A percentile compares a stretch with the other conserved stretches of the same genome.
These are phyloP conservation scores for Floccularia luteovirens DNA, from an alignment of 768 basidiomycete species.

Conservation along the genomic window DNA sequence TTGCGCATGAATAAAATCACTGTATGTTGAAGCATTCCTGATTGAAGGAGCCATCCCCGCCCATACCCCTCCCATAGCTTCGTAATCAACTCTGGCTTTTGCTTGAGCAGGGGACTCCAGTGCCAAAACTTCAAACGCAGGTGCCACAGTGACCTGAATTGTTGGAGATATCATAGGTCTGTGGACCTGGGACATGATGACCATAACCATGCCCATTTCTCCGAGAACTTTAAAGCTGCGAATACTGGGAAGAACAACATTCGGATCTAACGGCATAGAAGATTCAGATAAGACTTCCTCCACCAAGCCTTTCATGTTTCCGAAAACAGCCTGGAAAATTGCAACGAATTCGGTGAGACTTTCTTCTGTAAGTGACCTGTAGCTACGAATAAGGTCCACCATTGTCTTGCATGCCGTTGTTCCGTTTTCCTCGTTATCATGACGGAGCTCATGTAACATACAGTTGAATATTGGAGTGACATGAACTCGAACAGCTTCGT, in stretches of 20 bases:
- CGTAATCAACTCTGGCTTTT: constrained; percentile 66
- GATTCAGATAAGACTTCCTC: constrained; percentile 67
- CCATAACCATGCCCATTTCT: constrained; percentile 90
- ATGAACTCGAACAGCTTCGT: constrained; percentile 70
- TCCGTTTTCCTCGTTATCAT: constrained; percentile 96
- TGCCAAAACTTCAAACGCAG: constrained; percentile 74
- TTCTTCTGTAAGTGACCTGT: constrained; percentile 65
- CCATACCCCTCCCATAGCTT: constrained; percentile 79
- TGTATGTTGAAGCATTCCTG: constrained; percentile 64
- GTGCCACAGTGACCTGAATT: constrained; percentile 61
- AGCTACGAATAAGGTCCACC: constrained; percentile 80
- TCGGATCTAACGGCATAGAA: constrained; percentile 46
- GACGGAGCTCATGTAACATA: constrained; percentile 75
- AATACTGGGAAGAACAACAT: constrained; percentile 57
- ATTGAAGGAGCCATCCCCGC: constrained; percentile 76
- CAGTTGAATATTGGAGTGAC: constrained; percentile 63
- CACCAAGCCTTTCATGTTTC: constrained; percentile 66
- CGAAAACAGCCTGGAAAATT: constrained; percentile 72
- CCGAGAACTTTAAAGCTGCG: constrained; percentile 91
- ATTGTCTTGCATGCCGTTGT: constrained; percentile 85
- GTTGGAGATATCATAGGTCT: constrained; percentile 55
- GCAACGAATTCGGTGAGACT: constrained; percentile 72
- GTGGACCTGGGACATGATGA: constrained; percentile 83
- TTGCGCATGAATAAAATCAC: constrained; percentile 82
- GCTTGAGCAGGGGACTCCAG: constrained; percentile 79